Percentiles rank a stretch among this genome's conserved stretches.
These are phyloP conservation scores for Kazachstania kunashirensis DNA, from an alignment of 805 yeast genomes.

Conservation along the genomic window DNA sequence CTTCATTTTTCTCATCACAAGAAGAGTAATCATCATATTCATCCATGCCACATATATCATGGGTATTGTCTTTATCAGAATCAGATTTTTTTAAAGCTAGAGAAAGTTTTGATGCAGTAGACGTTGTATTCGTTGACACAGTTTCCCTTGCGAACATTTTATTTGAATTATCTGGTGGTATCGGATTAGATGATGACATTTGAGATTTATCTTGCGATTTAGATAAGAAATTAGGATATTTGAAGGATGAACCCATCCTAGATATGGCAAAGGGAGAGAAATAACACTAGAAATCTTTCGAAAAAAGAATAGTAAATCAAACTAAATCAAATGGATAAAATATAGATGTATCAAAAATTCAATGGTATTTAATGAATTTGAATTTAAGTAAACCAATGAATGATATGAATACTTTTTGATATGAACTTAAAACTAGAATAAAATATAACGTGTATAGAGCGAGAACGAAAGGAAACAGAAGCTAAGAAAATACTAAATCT, in stretches of 20 bases:
- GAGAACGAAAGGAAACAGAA: too few species aligned
- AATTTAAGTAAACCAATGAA: too few species aligned
- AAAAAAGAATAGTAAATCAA: too few species aligned
- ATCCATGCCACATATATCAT: background rate
- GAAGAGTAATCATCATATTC: slow-evolving; percentile 21
- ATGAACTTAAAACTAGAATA: too few species aligned
- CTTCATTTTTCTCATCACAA: slow-evolving; percentile 55
- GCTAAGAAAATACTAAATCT: too few species aligned
- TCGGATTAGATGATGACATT: background rate
- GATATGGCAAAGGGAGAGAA: too few species aligned
- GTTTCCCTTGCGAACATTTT: slow-evolving; percentile 2
- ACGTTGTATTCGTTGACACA: background rate
- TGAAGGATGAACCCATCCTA: slow-evolving; percentile 3
- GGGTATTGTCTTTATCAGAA: background rate
- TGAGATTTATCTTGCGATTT: slow-evolving; percentile 1
- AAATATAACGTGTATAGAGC: too few species aligned
- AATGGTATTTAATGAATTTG: too few species aligned
- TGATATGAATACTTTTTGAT: too few species aligned
- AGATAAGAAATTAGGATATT: slow-evolving; percentile 4
- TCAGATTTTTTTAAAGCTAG: slow-evolving; percentile 18
- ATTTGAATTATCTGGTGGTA: background rate
- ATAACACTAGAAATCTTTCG: too few species aligned
- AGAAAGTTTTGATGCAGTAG: slow-evolving; percentile 17
- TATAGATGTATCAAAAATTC: too few species aligned
- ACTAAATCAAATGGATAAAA: too few species aligned